Base-by-base conservation (phyloP, 108 stramenopile genomes). In the Nitzschia putrida region DNA sequence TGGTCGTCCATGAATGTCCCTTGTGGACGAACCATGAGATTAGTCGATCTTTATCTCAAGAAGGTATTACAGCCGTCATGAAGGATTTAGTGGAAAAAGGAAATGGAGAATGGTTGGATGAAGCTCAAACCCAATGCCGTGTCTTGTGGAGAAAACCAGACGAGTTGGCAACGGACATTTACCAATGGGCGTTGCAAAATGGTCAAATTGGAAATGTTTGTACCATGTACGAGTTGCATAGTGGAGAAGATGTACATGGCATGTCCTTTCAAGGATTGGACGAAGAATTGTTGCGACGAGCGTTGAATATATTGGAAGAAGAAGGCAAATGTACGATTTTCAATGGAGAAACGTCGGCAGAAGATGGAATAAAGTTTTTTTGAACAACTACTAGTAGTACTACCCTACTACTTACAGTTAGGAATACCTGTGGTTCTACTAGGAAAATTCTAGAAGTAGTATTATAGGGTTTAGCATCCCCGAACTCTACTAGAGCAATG, bases 361-460 rank as follows among this genome's bases (percentile, higher is more conserved):
- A 95, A 72, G 93, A 95, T 76, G 93, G 93, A 22, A 90, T 95
- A 34, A 95, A 95, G 56, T 95, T 95, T 72, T 89, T 83, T 53
- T 93, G n/a, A n/a, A n/a, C n/a, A n/a, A n/a, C n/a, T n/a, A n/a
- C n/a, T n/a, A n/a, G n/a, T n/a, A n/a, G n/a, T n/a, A n/a, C n/a
- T n/a, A n/a, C n/a, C n/a, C n/a, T n/a, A n/a, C n/a, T n/a, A n/a
- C n/a, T n/a, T n/a, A n/a, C n/a, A n/a, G n/a, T n/a, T n/a, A n/a
- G n/a, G n/a, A n/a, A n/a, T n/a, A n/a, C n/a, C n/a, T n/a, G n/a
- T n/a, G n/a, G n/a, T n/a, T n/a, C n/a, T n/a, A n/a, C n/a, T n/a
- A n/a, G n/a, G n/a, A n/a, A n/a, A n/a, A n/a, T n/a, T n/a, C n/a
- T n/a, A n/a, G n/a, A n/a, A n/a, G n/a, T n/a, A n/a, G n/a, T n/a